Conservation (phyloP, 257 asterid genomes). For the Euphrasia confusa region DNA sequence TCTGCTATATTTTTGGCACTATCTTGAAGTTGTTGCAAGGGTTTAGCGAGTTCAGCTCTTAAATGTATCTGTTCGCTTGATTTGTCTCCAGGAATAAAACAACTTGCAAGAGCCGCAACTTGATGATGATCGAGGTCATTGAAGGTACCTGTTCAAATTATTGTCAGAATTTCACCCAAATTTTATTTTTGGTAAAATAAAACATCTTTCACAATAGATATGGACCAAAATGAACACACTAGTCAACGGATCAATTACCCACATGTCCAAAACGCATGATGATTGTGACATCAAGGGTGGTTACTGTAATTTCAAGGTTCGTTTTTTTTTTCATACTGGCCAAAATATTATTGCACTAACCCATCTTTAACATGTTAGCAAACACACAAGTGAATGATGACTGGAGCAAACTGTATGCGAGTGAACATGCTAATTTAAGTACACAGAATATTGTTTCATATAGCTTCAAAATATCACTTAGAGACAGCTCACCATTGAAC, state of each 20-base stretch:
- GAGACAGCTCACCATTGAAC: constrained; percentile 66
- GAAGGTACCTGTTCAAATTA: constrained; percentile 63
- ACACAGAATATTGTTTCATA: not conserved
- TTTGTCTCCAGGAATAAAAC: constrained; percentile 89
- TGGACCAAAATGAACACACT: constrained; percentile 5
- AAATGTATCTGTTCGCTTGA: constrained; percentile 72
- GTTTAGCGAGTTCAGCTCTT: constrained; percentile 86
- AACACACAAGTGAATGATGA: not conserved
- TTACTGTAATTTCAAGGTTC: no score
- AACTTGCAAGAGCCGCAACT: constrained; percentile 89
- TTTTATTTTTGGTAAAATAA: not conserved
- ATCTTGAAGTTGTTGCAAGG: constrained; percentile 93
- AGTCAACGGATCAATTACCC: no score
- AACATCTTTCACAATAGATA: not conserved
- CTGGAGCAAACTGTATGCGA: not conserved
- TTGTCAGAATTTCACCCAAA: constrained; percentile 7
- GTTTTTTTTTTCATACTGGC: no score
- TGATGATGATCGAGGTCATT: constrained; percentile 94
- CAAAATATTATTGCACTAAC: constrained; percentile 1
- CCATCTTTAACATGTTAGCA: not conserved
- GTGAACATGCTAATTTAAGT: constrained; percentile 12
- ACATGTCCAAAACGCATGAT: no score
- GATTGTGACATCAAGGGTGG: no score
- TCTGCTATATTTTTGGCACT: constrained; percentile 95
- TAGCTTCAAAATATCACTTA: constrained; percentile 13